Evolutionary conservation across 176 grass and related monocot species (phyloP), one percentile per base, ranked within the genome.

Genomic region (Carex littledalei): DNA sequence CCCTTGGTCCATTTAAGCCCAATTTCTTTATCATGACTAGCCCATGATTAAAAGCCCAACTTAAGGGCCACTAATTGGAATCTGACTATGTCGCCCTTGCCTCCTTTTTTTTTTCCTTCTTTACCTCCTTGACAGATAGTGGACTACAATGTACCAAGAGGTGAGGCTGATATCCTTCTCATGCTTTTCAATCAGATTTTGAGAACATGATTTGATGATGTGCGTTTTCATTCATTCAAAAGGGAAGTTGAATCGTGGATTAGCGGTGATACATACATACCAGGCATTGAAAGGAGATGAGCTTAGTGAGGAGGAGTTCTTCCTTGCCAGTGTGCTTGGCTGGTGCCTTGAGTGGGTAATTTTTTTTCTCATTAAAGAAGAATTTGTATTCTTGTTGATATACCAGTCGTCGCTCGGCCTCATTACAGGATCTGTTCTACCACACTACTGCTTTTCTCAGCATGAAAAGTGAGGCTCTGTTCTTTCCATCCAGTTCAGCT

Each of bases 301-400:
- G 68, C 86, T 75, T 7, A 97, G 49, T 35, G 87, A 93, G 34
- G 86, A 91, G 21, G 89, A 93, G 79, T 22, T 88, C 39, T 91
- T 90, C 61, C 91, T 91, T 57, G 87, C 86, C 35, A 86, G 86
- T 84, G 85, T 79, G 86, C 86, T 97, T 77, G 91, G 91, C 54
- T 93, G 91, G 94, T 85, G 87, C 72, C 87, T 96, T 41, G 94
- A 96, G 86, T 96, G 94, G 94, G 94, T 96, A 96, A 66, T 34
- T 22, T 3, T 53, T 54, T 31, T 70, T 86, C 80, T 47, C 45
- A 77, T 24, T 24, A 52, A 4, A 14, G 5, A 0, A 75, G 26
- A 70, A 49, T 22, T 3, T 75, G 71, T 75, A 12, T 14, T 49
- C 45, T 75, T 24, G 43, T 75, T 4, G 22, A 24, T 24, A 24